Percentiles rank a stretch among this genome's conserved stretches.
Conservation (phyloP, 305 asterid species). For the Fraxinus sp. region DNA sequence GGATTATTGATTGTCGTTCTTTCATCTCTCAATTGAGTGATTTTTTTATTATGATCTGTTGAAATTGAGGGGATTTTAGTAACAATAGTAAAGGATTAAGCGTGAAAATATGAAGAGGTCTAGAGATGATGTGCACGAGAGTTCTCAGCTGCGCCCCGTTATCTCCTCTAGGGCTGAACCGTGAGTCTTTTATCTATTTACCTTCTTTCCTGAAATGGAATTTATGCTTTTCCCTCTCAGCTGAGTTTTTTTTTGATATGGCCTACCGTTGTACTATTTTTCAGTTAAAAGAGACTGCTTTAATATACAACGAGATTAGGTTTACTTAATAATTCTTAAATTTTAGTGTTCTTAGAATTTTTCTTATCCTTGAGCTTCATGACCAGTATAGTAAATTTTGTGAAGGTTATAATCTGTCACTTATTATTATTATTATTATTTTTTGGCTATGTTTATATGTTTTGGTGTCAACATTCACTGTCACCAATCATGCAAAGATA, state of each 20-base stretch:
- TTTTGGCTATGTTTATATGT: background rate
- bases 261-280: background rate
- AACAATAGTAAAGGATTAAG: constrained; percentile 26
- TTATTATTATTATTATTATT: background rate
- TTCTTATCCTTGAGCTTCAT: constrained; percentile 26
- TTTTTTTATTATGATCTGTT: constrained; percentile 36
- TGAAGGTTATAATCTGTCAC: constrained; percentile 4
- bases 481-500: constrained; percentile 2
- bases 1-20: constrained; percentile 35
- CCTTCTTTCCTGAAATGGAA: background rate
- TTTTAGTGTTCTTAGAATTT: background rate
- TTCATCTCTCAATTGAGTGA: constrained; percentile 40
- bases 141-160: constrained; percentile 55
- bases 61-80: background rate
- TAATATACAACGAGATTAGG: constrained; percentile 17
- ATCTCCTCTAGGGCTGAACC: constrained; percentile 58
- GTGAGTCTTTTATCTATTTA: constrained; percentile 39
- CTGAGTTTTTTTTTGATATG: background rate
- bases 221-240: background rate
- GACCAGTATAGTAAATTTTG: background rate
- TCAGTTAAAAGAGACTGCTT: background rate
- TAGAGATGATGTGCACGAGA: constrained; percentile 53
- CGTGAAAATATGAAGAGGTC: constrained; percentile 61
- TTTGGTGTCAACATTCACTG: constrained; percentile 3
- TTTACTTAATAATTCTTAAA: constrained; percentile 9